Evolutionary conservation across 2,329 filamentous ascomycete species (phyloP), one percentile per base, ranked within the genome.

Genomic region (Clonostachys sp.): DNA sequence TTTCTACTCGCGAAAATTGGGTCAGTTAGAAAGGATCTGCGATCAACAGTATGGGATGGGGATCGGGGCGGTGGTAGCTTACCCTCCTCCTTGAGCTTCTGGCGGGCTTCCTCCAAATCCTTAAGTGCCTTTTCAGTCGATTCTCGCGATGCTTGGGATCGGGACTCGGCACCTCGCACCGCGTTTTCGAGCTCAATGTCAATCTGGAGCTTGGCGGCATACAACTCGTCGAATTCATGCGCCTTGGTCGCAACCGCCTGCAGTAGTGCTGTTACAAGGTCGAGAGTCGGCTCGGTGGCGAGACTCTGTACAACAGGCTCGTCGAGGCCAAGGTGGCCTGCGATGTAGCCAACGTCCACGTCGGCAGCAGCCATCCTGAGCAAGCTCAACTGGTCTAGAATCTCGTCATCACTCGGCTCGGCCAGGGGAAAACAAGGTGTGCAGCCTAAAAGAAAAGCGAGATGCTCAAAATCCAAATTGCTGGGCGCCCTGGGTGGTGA

Each of bases 121-220:
- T 89, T 87, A 51, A 91, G 77, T 10, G 87, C 86, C 64, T 92
- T 92, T 52, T 95, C 90, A 41, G 90, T 80, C 1, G 87, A 88
- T 6, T 80, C 77, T 68, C 94, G 95, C 63, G 94, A 83, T 9
- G 84, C 81, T 61, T 92, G 89, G 54, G 85, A 84, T 66, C 91
- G 88, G 20, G 86, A 83, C 62, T 97, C 92, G 50, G 87, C 86
- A 54, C 81, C 87, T 57, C 91, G 86, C 43, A 96, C 86, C 16
- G 86, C 87, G 66, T 90, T 94, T 65, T 99, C 94, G 8, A 97
- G 80, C 72, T 97, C 91, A 41, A 99, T 94, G 59, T 96, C 90
- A 42, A 89, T 74, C 55, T 89, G 86, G 41, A 96, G 78, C 70
- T 96, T 97, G 54, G 95, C 89, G 10, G 92, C 86, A 57, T 86